These are phyloP conservation scores for Pleurozium schreberi DNA, from an alignment of 225 moss, liverwort and hornwort genomes.

Conservation along the genomic window DNA sequence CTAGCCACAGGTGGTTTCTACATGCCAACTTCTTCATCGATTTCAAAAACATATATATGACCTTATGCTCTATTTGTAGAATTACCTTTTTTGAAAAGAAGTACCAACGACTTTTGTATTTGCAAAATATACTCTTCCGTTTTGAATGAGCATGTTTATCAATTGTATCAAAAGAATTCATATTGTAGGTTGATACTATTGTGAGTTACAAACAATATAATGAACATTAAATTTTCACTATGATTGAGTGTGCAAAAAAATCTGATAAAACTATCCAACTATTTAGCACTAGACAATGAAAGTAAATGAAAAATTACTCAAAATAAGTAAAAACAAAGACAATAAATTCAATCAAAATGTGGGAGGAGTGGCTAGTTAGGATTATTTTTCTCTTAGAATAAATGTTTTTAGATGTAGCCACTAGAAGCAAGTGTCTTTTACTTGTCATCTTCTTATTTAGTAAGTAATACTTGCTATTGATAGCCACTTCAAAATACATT, in stretches of 20 bases:
- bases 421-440: too few relatives aligned
- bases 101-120: background rate
- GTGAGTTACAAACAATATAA: too few relatives aligned
- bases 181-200: too few relatives aligned
- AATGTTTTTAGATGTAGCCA: too few relatives aligned
- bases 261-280: background rate
- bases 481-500: background rate
- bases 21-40: background rate
- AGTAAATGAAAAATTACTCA: background rate
- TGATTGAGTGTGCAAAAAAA: background rate
- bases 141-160: too few relatives aligned
- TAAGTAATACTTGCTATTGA: background rate
- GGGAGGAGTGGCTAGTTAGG: background rate
- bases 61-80: background rate
- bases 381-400: too few relatives aligned
- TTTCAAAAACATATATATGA: background rate
- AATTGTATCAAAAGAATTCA: too few relatives aligned
- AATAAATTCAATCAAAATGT: background rate
- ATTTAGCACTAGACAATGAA: background rate
- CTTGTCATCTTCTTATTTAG: background rate
- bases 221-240: too few relatives aligned
- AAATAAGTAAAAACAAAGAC: background rate
- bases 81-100: background rate
- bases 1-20: fast-evolving
- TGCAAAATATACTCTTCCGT: background rate